These are phyloP conservation scores for Chamaecrista fasciculata DNA, from an alignment of 306 rosid species.

Conservation along the genomic window DNA sequence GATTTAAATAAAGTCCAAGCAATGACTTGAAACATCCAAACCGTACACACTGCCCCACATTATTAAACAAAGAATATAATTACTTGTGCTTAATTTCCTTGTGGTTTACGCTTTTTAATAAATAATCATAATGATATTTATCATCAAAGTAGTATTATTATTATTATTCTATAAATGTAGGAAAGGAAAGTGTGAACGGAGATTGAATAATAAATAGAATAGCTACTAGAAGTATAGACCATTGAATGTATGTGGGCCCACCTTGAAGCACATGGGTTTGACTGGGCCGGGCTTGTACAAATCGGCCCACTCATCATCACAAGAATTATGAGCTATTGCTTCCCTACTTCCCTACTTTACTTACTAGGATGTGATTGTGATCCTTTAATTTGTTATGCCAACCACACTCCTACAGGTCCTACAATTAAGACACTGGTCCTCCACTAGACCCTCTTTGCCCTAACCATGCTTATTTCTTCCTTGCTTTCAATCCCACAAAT, in stretches of 20 bases:
- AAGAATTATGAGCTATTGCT: neutral
- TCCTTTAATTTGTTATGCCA: conserved; percentile 22
- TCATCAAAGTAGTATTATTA: too few species aligned
- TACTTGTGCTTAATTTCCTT: neutral
- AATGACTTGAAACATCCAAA: neutral
- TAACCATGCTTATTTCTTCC: too few species aligned
- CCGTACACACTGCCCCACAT: neutral
- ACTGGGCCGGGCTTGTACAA: conserved; percentile 30
- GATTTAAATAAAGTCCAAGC: neutral
- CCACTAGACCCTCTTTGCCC: neutral
- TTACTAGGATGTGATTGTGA: too few species aligned
- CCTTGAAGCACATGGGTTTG: conserved; percentile 18
- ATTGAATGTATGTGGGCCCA: neutral
- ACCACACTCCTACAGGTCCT: neutral
- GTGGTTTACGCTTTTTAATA: neutral
- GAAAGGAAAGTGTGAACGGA: too few species aligned
- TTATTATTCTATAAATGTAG: neutral
- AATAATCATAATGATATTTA: too few species aligned
- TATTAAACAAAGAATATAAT: too few species aligned
- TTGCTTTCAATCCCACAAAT: too few species aligned
- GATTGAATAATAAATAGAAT: too few species aligned
- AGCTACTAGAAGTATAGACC: neutral
- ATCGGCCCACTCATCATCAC: neutral
- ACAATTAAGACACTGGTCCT: neutral
- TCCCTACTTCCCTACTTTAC: neutral